These are phyloP conservation scores for Phytophthora idaei DNA, from an alignment of 352 stramenopile genomes.

Conservation along the genomic window DNA sequence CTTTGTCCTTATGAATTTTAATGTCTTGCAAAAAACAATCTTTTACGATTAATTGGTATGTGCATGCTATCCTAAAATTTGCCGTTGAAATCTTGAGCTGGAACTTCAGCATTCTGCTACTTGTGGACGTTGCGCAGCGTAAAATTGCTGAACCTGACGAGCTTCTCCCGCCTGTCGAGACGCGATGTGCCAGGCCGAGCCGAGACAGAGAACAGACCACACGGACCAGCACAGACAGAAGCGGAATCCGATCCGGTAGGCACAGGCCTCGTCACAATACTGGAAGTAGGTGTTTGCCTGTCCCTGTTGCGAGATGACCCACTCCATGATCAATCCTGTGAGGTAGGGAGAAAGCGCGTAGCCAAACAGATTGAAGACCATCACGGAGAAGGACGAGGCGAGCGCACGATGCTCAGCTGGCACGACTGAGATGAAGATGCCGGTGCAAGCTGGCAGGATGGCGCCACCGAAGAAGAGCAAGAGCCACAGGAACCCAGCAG, in stretches of 20 bases:
- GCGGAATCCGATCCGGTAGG: constrained; percentile 80
- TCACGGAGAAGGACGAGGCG: constrained; percentile 81
- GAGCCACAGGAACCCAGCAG: constrained; percentile 75
- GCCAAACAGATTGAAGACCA: constrained; percentile 85
- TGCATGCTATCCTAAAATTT: constrained; percentile 7
- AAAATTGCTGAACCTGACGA: constrained; percentile 64
- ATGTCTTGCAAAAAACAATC: constrained; percentile 1
- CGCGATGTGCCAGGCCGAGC: constrained; percentile 57
- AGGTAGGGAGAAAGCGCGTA: constrained; percentile 83
- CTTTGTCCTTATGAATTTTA: too few species aligned
- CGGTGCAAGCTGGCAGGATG: constrained; percentile 80
- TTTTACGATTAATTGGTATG: background rate
- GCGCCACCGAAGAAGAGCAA: constrained; percentile 85
- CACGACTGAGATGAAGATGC: constrained; percentile 88
- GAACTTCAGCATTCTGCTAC: constrained; percentile 33
- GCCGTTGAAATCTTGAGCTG: constrained; percentile 7
- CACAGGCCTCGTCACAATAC: constrained; percentile 78
- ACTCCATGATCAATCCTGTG: constrained; percentile 83
- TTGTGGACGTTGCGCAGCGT: constrained; percentile 39
- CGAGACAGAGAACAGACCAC: constrained; percentile 79
- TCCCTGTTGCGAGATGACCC: constrained; percentile 68
- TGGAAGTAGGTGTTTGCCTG: constrained; percentile 71
- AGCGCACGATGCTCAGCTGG: constrained; percentile 74
- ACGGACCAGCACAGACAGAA: constrained; percentile 86
- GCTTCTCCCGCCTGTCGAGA: constrained; percentile 61